phyloP scores from a whole-genome alignment of 192 early-diverging fungal species.

The Jimgerdemannia lactiflua region DNA sequence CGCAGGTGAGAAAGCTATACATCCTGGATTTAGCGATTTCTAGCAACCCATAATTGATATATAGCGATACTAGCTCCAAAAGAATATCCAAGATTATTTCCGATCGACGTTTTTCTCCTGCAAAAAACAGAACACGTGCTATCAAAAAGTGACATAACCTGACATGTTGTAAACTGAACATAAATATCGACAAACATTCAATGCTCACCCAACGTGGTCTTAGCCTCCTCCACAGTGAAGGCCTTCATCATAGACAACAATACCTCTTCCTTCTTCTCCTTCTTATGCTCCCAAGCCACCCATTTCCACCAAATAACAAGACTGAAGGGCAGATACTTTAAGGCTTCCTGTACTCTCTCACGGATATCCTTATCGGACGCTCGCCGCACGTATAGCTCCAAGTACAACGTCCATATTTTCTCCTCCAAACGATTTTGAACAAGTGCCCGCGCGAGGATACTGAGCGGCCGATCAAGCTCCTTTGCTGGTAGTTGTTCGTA shows the following conservation, averaged over 20 bases:
- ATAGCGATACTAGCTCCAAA: not conserved
- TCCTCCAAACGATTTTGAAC: not conserved
- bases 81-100: not conserved
- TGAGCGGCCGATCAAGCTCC: not conserved
- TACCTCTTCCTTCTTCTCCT: not conserved
- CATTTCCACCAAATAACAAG: not conserved
- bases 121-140: not conserved
- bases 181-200: no score
- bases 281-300: not conserved
- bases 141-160: not conserved
- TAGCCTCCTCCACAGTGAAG: not conserved
- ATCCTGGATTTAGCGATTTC: not conserved
- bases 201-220: not conserved
- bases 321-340: not conserved
- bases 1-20: not conserved
- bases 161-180: not conserved
- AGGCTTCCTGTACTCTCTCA: not conserved
- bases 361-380: not conserved
- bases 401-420: not conserved
- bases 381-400: not conserved
- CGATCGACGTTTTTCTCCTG: not conserved
- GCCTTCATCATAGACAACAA: not conserved
- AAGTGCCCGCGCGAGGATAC: not conserved
- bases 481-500: not conserved
- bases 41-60: not conserved